A percentile compares a stretch with the other conserved stretches of the same genome.
Evolutionary conservation across 2,329 filamentous ascomycete genomes (phyloP).

Genomic region (Fusarium sp.): DNA sequence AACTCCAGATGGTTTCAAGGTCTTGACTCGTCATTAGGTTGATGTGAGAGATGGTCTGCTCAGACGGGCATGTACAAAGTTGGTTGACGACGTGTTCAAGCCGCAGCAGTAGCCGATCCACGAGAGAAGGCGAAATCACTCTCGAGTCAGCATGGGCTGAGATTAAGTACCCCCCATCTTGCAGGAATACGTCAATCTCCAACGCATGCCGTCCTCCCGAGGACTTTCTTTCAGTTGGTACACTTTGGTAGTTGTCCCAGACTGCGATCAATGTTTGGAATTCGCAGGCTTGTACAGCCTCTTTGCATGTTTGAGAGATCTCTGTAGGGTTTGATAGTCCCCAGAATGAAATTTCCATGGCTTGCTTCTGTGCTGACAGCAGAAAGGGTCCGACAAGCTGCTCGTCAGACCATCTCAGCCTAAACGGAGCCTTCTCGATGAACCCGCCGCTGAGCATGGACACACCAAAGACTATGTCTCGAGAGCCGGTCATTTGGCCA

Average conservation of each 20-base stretch:
- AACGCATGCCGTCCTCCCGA: background rate
- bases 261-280: background rate
- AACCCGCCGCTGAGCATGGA: slow-evolving; percentile 18
- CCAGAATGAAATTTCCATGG: background rate
- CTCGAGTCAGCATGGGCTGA: too few relatives aligned
- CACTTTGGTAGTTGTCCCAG: background rate
- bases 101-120: background rate
- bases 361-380: background rate
- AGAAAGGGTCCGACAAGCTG: background rate
- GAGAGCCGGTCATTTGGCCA: slow-evolving; percentile 51
- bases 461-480: slow-evolving; percentile 56
- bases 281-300: background rate
- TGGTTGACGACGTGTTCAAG: background rate
- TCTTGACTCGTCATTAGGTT: too few relatives aligned
- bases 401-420: background rate
- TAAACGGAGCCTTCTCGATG: too few relatives aligned
- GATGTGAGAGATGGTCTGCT: too few relatives aligned
- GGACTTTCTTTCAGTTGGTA: too few relatives aligned
- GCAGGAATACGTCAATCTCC: too few relatives aligned
- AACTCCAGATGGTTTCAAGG: too few relatives aligned
- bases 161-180: too few relatives aligned
- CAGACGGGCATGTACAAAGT: too few relatives aligned
- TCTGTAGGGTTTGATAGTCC: background rate
- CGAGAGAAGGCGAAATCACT: background rate
- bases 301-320: background rate